Evolutionary conservation across 345 rosid species (phyloP).

Genomic region (Noccaea caerulescens): DNA sequence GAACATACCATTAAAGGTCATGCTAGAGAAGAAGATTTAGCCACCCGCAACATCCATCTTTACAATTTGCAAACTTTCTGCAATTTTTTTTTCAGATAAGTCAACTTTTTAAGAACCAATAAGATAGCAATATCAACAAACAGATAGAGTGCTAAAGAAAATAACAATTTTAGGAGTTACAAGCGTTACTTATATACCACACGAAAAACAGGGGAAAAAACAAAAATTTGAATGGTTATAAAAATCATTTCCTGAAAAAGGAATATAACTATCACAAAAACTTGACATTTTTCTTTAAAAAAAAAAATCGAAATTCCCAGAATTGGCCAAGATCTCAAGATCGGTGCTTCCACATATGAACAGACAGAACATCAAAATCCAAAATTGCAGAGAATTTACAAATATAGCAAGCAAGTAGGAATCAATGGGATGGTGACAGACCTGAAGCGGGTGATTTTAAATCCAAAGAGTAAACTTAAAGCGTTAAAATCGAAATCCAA

Average conservation of each 20-base stretch:
- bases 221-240: slow-evolving; percentile 9
- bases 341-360: slow-evolving; percentile 15
- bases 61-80: slow-evolving; percentile 39
- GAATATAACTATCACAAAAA: slow-evolving; percentile 13
- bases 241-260: slow-evolving; percentile 9
- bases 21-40: slow-evolving; percentile 50
- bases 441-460: slow-evolving; percentile 27
- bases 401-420: neutral
- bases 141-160: slow-evolving; percentile 21
- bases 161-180: slow-evolving; percentile 1
- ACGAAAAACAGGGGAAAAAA: neutral
- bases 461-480: neutral
- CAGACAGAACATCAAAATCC: neutral
- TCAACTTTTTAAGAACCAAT: slow-evolving; percentile 40
- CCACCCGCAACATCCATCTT: slow-evolving; percentile 82
- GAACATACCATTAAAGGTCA: slow-evolving; percentile 59
- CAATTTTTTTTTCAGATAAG: slow-evolving; percentile 20
- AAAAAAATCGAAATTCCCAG: neutral
- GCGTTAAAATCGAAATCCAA: slow-evolving; percentile 1
- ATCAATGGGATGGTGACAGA: slow-evolving; percentile 7
- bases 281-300: neutral
- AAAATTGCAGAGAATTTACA: neutral
- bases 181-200: slow-evolving; percentile 32
- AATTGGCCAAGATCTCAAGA: slow-evolving; percentile 36
- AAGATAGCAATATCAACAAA: slow-evolving; percentile 30